phyloP scores from a whole-genome alignment of 768 basidiomycete species.

The Holtermannia corniformis region DNA sequence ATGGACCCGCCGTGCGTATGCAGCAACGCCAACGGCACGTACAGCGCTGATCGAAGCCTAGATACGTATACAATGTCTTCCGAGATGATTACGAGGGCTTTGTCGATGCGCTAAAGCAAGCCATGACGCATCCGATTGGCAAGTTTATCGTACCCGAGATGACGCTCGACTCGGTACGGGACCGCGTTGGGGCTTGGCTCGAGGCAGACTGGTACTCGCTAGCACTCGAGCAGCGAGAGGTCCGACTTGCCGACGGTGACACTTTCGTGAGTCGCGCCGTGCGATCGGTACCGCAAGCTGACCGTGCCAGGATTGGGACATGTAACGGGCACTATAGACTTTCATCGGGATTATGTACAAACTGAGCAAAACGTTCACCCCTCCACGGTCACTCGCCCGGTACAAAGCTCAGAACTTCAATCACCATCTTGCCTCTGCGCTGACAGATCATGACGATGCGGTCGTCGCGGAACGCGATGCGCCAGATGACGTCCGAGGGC shows the following conservation, averaged over 20 bases:
- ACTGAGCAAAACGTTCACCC: no score
- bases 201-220: neutral
- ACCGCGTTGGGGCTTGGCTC: neutral
- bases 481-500: slow-evolving; percentile 64
- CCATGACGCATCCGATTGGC: neutral
- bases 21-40: neutral
- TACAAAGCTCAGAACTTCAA: slow-evolving; percentile 65
- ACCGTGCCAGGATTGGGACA: no score
- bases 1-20: slow-evolving; percentile 11
- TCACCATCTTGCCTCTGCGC: slow-evolving; percentile 67
- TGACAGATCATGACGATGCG: slow-evolving; percentile 72
- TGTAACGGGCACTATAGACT: no score
- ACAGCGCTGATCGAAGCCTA: neutral
- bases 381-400: slow-evolving; percentile 26
- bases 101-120: neutral
- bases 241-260: neutral
- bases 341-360: no score
- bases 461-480: slow-evolving; percentile 63
- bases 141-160: neutral
- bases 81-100: slow-evolving; percentile 7
- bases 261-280: neutral
- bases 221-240: neutral
- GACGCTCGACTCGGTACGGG: neutral
- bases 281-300: no score
- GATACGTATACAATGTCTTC: slow-evolving; percentile 12